Conservation (phyloP, 2,329 filamentous ascomycete genomes). For the Aurifilum marmelostoma region DNA sequence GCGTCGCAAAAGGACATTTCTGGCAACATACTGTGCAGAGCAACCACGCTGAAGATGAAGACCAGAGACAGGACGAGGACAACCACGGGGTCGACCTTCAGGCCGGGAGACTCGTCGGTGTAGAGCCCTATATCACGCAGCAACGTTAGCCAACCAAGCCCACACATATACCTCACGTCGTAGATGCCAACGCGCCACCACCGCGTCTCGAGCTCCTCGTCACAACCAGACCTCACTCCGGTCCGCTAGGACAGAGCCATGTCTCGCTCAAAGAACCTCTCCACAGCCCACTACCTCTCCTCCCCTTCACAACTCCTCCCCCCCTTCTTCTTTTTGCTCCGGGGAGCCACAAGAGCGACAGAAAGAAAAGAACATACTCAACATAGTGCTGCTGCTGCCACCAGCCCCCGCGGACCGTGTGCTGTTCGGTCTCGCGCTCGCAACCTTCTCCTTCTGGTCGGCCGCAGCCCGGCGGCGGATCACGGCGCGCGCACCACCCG, state of each 20-base stretch:
- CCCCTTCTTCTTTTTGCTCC: no score
- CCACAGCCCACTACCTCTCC: background rate
- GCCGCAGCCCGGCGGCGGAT: constrained; percentile 94
- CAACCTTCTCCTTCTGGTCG: constrained; percentile 95
- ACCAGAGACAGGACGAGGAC: constrained; percentile 94
- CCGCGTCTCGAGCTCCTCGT: background rate
- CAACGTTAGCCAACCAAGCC: constrained; percentile 7
- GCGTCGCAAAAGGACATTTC: background rate
- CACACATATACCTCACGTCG: background rate
- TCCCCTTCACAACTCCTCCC: background rate
- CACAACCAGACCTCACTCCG: background rate
- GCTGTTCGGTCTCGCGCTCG: constrained; percentile 89
- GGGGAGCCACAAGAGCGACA: background rate
- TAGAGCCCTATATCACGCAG: constrained; percentile 73
- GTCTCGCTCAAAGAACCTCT: background rate
- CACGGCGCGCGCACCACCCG: constrained; percentile 91
- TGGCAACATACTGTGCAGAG: constrained; percentile 82
- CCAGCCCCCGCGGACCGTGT: constrained; percentile 93
- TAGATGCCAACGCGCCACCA: background rate
- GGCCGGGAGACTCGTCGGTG: constrained; percentile 95
- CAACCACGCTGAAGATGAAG: constrained; percentile 98
- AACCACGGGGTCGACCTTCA: constrained; percentile 98
- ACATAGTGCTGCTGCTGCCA: constrained; percentile 96
- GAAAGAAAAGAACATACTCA: constrained; percentile 64
- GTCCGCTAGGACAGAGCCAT: background rate